phyloP scores from a whole-genome alignment of 2,329 filamentous ascomycete species.

The Aspergillus glaucus region DNA sequence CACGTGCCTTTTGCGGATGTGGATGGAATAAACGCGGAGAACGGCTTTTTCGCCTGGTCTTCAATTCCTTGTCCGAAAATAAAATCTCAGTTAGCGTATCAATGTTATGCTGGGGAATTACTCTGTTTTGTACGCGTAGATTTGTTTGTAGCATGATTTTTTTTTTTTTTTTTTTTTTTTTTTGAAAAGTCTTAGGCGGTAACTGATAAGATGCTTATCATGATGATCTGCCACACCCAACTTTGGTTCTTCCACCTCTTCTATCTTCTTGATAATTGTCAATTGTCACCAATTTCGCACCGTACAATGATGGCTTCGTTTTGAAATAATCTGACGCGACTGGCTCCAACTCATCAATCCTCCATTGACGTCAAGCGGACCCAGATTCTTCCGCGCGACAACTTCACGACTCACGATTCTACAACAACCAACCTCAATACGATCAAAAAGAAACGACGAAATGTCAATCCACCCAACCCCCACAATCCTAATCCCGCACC shows the following conservation, averaged over 20 bases:
- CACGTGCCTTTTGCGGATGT: slow-evolving; percentile 28
- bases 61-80: slow-evolving; percentile 36
- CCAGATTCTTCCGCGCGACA: background rate
- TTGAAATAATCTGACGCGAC: too few relatives aligned
- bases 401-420: too few relatives aligned
- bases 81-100: background rate
- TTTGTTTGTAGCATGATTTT: too few relatives aligned
- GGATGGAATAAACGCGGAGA: slow-evolving; percentile 49
- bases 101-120: background rate
- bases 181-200: too few relatives aligned
- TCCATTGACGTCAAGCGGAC: background rate
- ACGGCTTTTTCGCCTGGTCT: slow-evolving; percentile 49
- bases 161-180: too few relatives aligned
- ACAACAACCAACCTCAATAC: background rate
- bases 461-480: slow-evolving; percentile 22
- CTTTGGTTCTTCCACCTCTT: too few relatives aligned
- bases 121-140: background rate
- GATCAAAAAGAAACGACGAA: background rate
- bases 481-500: slow-evolving; percentile 38
- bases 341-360: background rate
- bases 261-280: too few relatives aligned
- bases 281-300: too few relatives aligned
- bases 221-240: too few relatives aligned
- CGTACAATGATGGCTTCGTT: too few relatives aligned
- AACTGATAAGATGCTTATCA: too few relatives aligned